Evolutionary conservation across 208 protist species (phyloP).

Genomic region (Trypanosoma vivax): DNA sequence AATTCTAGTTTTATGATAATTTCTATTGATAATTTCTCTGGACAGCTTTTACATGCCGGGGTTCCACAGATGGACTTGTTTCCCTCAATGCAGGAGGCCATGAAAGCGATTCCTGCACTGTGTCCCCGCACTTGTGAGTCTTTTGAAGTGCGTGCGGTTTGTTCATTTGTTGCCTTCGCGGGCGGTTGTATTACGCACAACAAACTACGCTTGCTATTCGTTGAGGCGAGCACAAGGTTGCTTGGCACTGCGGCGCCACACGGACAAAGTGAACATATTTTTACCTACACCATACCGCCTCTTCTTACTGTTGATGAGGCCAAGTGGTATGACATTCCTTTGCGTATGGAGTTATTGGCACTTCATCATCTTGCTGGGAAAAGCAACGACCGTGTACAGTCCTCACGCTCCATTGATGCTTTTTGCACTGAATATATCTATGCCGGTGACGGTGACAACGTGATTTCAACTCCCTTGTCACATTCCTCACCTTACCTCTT

Average conservation of each 20-base stretch:
- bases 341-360: slow-evolving; percentile 13
- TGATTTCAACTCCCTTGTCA: neutral
- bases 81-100: slow-evolving; percentile 13
- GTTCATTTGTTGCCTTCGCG: slow-evolving; percentile 23
- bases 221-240: slow-evolving; percentile 2
- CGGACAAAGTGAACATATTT: no score
- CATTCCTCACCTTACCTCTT: slow-evolving; percentile 4
- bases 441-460: neutral
- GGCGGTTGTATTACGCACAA: slow-evolving; percentile 19
- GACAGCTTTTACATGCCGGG: slow-evolving; percentile 17
- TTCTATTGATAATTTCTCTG: slow-evolving; percentile 21
- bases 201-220: slow-evolving; percentile 16
- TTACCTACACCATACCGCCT: slow-evolving; percentile 1
- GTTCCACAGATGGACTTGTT: slow-evolving; percentile 20
- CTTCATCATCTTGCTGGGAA: slow-evolving; percentile 12
- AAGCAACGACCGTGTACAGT: no score
- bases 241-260: no score
- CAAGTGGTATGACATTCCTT: slow-evolving; percentile 16
- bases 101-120: slow-evolving; percentile 13
- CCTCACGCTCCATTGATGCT: no score
- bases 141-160: slow-evolving; percentile 10
- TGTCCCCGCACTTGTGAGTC: neutral
- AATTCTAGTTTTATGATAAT: slow-evolving; percentile 5
- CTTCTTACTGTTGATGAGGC: slow-evolving; percentile 13
- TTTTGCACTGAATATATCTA: no score